Evolutionary conservation across 78 protist genomes (phyloP).

Genomic region (Guillardia theta): DNA sequence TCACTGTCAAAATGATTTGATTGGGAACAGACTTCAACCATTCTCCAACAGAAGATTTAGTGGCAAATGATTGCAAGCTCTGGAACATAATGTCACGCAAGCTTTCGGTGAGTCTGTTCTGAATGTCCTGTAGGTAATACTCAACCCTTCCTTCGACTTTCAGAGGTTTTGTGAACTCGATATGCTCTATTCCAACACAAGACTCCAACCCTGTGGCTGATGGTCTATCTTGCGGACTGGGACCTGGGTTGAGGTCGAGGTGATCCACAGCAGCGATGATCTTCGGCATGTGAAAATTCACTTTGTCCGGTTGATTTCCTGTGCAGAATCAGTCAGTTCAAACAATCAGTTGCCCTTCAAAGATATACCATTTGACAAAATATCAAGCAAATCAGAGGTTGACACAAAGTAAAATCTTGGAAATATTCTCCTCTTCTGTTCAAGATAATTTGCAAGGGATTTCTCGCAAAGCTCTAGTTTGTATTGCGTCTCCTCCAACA

Average conservation of each 20-base stretch:
- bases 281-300: constrained; percentile 43
- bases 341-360: too few species aligned
- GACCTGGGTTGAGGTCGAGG: background rate
- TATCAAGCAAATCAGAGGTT: constrained; percentile 63
- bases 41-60: background rate
- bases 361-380: constrained; percentile 65
- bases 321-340: too few species aligned
- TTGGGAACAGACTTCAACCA: constrained; percentile 29
- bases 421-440: constrained; percentile 60
- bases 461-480: constrained; percentile 66
- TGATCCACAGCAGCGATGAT: constrained; percentile 43
- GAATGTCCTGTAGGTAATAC: constrained; percentile 53
- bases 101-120: background rate
- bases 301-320: constrained; percentile 3
- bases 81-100: background rate
- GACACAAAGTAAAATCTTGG: constrained; percentile 76
- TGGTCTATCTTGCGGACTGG: background rate
- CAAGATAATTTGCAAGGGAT: constrained; percentile 59
- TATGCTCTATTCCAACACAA: constrained; percentile 10
- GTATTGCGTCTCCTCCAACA: constrained; percentile 6
- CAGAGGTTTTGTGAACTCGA: background rate
- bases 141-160: constrained; percentile 58
- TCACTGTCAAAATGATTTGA: constrained; percentile 49
- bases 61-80: constrained; percentile 58
- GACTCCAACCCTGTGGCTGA: background rate